Evolutionary conservation across 2,329 filamentous ascomycete genomes (phyloP).

Genomic region (Alternaria solani): DNA sequence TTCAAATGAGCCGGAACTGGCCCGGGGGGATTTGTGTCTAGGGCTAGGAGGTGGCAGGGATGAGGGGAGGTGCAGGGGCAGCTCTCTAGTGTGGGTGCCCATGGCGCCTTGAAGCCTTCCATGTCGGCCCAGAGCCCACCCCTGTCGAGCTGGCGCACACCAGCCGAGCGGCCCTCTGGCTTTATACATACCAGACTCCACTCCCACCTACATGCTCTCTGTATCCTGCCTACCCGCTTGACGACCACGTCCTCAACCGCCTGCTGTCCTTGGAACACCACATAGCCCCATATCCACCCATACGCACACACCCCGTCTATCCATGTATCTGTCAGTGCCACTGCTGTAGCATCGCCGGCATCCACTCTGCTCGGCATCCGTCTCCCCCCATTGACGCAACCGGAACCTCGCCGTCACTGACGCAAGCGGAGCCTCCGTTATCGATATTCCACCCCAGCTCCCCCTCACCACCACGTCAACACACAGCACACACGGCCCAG

Average conservation of each 20-base stretch:
- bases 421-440: slow-evolving; percentile 14
- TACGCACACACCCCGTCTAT: background rate
- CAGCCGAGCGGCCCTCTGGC: slow-evolving; percentile 20
- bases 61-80: slow-evolving; percentile 20
- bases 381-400: slow-evolving; percentile 31
- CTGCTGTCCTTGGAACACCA: background rate
- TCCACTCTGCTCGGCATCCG: slow-evolving; percentile 27
- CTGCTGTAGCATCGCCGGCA: slow-evolving; percentile 32
- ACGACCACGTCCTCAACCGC: background rate
- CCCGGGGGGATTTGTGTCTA: slow-evolving; percentile 25
- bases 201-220: slow-evolving; percentile 15
- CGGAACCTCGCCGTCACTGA: slow-evolving; percentile 21
- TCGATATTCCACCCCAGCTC: slow-evolving; percentile 3
- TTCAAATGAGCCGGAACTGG: background rate
- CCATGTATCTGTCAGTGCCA: slow-evolving; percentile 31
- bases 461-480: background rate
- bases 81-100: slow-evolving; percentile 23
- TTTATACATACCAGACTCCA: slow-evolving; percentile 34
- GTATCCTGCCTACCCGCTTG: background rate
- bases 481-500: slow-evolving; percentile 27
- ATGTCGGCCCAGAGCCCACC: slow-evolving; percentile 30
- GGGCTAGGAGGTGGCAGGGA: slow-evolving; percentile 10
- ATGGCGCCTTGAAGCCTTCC: slow-evolving; percentile 29
- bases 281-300: background rate
- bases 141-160: slow-evolving; percentile 19